These are phyloP conservation scores for Rubia occidens DNA, from an alignment of 305 asterid species.

Conservation along the genomic window DNA sequence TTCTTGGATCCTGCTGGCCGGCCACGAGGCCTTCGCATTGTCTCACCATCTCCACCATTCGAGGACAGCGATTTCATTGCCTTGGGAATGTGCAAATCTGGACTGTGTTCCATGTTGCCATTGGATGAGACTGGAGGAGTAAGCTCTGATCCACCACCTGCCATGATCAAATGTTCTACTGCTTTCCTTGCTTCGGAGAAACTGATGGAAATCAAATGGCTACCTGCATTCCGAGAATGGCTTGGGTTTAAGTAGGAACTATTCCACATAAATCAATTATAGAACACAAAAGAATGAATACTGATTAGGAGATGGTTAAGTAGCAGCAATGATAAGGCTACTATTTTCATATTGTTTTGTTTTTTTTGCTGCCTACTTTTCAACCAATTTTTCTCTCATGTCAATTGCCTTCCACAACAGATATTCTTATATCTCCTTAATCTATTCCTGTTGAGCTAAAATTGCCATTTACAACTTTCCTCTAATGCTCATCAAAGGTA, in stretches of 20 bases:
- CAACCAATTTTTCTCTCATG: slow-evolving; percentile 50
- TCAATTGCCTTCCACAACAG: slow-evolving; percentile 44
- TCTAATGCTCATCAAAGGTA: neutral
- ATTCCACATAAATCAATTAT: slow-evolving; percentile 21
- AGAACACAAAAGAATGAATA: slow-evolving; percentile 27
- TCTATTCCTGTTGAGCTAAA: slow-evolving; percentile 14
- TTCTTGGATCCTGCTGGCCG: slow-evolving; percentile 86
- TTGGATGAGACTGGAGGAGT: slow-evolving; percentile 19
- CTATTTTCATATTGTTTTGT: slow-evolving; percentile 2
- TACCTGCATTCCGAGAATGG: slow-evolving; percentile 12
- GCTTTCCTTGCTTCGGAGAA: slow-evolving; percentile 12
- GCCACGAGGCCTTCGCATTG: slow-evolving; percentile 64
- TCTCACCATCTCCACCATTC: slow-evolving; percentile 22
- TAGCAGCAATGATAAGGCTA: slow-evolving; percentile 20
- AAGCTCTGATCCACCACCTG: slow-evolving; percentile 32
- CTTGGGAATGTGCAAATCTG: slow-evolving; percentile 18
- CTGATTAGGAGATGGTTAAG: slow-evolving; percentile 65
- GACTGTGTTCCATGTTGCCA: slow-evolving; percentile 14
- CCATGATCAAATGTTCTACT: slow-evolving; percentile 22
- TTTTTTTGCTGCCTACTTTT: slow-evolving; percentile 45
- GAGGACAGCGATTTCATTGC: slow-evolving; percentile 21
- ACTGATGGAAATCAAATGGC: slow-evolving; percentile 5
- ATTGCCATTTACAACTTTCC: neutral
- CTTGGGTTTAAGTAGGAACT: slow-evolving; percentile 31
- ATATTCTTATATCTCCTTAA: slow-evolving; percentile 21